A percentile compares a stretch with the other conserved stretches of the same genome.
Evolutionary conservation across 352 stramenopile species (phyloP).

Genomic region (Phytophthora podocarpi): DNA sequence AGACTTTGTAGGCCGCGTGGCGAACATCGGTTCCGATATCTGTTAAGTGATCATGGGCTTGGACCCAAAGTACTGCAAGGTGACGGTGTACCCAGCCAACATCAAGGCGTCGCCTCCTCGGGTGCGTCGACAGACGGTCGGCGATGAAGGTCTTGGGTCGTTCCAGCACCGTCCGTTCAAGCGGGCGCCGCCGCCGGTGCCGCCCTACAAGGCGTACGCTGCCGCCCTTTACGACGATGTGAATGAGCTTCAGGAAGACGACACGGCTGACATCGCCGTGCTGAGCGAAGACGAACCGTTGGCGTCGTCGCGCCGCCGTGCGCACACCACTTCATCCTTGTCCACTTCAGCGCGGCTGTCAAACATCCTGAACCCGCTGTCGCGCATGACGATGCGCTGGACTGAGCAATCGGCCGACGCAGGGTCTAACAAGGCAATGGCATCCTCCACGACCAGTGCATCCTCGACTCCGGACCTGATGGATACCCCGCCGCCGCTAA

Average conservation of each 20-base stretch:
- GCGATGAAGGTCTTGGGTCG: slow-evolving; percentile 23
- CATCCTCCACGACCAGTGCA: slow-evolving; percentile 30
- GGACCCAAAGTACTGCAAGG: slow-evolving; percentile 60
- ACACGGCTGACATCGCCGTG: slow-evolving; percentile 39
- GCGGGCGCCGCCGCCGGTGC: slow-evolving; percentile 16
- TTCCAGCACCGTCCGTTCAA: slow-evolving; percentile 9
- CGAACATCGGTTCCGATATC: slow-evolving; percentile 12
- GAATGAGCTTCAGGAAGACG: slow-evolving; percentile 33
- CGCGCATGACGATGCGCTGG: slow-evolving; percentile 53
- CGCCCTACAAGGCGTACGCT: slow-evolving; percentile 29
- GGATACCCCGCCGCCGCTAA: slow-evolving; percentile 31
- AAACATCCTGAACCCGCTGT: slow-evolving; percentile 51
- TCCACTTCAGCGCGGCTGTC: slow-evolving; percentile 32
- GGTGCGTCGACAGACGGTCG: slow-evolving; percentile 47
- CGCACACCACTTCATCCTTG: slow-evolving; percentile 52
- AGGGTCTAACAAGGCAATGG: slow-evolving; percentile 5
- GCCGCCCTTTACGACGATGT: slow-evolving; percentile 26
- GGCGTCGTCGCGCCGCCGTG: slow-evolving; percentile 43
- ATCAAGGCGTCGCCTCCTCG: slow-evolving; percentile 27
- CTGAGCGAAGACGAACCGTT: slow-evolving; percentile 42
- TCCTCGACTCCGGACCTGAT: slow-evolving; percentile 32
- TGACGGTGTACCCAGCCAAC: slow-evolving; percentile 47
- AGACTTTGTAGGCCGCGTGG: not conserved
- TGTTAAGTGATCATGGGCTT: slow-evolving; percentile 32
- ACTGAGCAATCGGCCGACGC: slow-evolving; percentile 25